Percentiles rank a stretch among this genome's conserved stretches.
phyloP scores from a whole-genome alignment of 2,329 filamentous ascomycete genomes.

The Aspergillus niger region DNA sequence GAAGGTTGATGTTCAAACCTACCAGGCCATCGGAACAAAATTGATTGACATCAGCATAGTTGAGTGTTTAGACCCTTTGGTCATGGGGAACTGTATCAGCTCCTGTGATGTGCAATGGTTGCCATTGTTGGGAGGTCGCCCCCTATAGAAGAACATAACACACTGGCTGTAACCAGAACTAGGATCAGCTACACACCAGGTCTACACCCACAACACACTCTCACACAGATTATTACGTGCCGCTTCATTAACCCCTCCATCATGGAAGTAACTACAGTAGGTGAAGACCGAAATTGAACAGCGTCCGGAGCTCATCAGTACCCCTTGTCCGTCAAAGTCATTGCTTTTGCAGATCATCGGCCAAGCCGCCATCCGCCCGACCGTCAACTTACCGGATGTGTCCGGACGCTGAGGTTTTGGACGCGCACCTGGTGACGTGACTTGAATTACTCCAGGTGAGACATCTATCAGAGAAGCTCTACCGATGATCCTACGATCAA shows the following conservation, averaged over 20 bases:
- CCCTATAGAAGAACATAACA: background rate
- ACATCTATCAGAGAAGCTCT: background rate
- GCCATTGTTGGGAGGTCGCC: background rate
- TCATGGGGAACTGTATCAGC: background rate
- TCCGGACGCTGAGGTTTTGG: background rate
- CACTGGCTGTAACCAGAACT: background rate
- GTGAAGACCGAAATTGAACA: background rate
- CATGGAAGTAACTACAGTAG: background rate
- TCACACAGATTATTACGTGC: background rate
- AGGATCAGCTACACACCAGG: background rate
- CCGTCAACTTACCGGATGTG: background rate
- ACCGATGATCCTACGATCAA: background rate
- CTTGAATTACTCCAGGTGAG: background rate
- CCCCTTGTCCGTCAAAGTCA: background rate
- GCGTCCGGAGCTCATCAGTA: background rate
- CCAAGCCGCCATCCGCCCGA: conserved; percentile 4
- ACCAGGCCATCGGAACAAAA: background rate
- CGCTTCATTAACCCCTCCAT: background rate
- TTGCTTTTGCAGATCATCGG: background rate
- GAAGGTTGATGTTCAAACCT: background rate
- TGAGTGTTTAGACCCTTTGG: background rate
- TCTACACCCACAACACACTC: background rate
- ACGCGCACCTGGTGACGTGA: background rate
- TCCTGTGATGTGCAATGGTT: background rate
- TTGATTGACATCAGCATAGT: background rate